Percentiles rank a stretch among this genome's conserved stretches.
Conservation (phyloP, 768 basidiomycete species). For the Serendipita sp. region DNA sequence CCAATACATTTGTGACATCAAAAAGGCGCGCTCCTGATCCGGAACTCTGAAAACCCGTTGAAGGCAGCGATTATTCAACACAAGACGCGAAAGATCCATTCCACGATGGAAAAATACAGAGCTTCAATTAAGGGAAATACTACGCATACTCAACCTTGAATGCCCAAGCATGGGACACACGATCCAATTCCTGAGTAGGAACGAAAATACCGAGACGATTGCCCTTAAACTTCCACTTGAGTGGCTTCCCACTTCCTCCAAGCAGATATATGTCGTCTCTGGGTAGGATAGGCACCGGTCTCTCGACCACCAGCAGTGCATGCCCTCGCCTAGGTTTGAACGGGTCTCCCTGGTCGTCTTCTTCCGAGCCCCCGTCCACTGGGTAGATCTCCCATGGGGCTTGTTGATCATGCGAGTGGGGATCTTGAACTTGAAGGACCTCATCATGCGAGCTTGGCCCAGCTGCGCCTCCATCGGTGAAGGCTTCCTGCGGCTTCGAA, state of each 20-base stretch:
- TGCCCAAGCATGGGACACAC: constrained; percentile 26
- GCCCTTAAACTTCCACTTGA: constrained; percentile 21
- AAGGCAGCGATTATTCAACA: too few species aligned
- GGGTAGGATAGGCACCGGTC: constrained; percentile 27
- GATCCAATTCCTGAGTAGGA: constrained; percentile 15
- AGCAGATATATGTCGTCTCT: constrained; percentile 32
- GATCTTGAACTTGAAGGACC: background rate
- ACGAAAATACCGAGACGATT: constrained; percentile 15
- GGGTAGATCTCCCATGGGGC: background rate
- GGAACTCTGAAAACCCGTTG: too few species aligned
- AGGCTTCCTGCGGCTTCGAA: constrained; percentile 7
- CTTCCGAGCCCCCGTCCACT: background rate
- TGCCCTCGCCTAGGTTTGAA: constrained; percentile 20
- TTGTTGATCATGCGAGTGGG: background rate
- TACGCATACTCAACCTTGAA: constrained; percentile 23
- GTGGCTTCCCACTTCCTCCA: constrained; percentile 17
- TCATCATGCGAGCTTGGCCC: background rate
- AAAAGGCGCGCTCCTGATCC: too few species aligned
- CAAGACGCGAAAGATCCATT: too few species aligned
- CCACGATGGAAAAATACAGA: too few species aligned
- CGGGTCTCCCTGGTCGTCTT: background rate
- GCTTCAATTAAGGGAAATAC: too few species aligned
- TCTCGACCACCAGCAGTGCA: constrained; percentile 21
- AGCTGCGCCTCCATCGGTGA: background rate
- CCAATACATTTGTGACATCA: too few species aligned